Percentiles rank a stretch among this genome's conserved stretches.
Evolutionary conservation across 148 eudicot species (phyloP).

Genomic region (Pouteria glomerata): DNA sequence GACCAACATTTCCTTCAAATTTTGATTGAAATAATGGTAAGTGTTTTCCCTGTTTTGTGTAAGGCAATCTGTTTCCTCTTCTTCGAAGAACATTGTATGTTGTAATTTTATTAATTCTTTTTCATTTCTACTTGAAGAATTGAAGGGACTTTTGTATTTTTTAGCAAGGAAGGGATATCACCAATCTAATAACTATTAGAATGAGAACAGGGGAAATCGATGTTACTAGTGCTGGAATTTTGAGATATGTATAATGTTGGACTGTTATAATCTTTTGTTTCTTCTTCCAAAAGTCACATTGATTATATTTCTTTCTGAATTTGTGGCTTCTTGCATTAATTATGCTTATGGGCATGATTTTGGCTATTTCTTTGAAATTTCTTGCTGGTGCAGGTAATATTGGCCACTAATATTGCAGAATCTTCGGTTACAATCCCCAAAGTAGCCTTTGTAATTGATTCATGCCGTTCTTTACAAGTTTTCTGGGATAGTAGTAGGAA

Average conservation of each 20-base stretch:
- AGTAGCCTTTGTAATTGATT: constrained; percentile 95
- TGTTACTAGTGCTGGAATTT: not conserved
- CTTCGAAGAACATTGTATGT: too few species aligned
- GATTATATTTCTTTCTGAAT: not conserved
- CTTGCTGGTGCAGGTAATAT: constrained; percentile 61
- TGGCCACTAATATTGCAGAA: constrained; percentile 97
- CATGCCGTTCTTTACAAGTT: constrained; percentile 90
- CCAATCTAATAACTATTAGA: not conserved
- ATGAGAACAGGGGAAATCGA: not conserved
- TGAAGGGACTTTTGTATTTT: not conserved
- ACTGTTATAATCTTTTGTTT: not conserved
- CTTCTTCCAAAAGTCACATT: too few species aligned
- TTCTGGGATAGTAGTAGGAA: constrained; percentile 68
- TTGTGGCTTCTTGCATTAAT: not conserved
- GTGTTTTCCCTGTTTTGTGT: not conserved
- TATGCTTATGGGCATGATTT: not conserved
- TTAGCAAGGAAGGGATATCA: not conserved
- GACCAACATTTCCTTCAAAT: not conserved
- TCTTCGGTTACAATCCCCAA: constrained; percentile 96
- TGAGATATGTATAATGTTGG: not conserved
- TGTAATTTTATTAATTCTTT: not conserved
- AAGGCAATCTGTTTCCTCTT: too few species aligned
- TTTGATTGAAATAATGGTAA: not conserved
- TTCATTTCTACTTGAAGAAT: not conserved
- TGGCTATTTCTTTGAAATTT: constrained; percentile 15